Evolutionary conservation across 2,329 filamentous ascomycete species (phyloP).

Genomic region (Epichloe scottii): DNA sequence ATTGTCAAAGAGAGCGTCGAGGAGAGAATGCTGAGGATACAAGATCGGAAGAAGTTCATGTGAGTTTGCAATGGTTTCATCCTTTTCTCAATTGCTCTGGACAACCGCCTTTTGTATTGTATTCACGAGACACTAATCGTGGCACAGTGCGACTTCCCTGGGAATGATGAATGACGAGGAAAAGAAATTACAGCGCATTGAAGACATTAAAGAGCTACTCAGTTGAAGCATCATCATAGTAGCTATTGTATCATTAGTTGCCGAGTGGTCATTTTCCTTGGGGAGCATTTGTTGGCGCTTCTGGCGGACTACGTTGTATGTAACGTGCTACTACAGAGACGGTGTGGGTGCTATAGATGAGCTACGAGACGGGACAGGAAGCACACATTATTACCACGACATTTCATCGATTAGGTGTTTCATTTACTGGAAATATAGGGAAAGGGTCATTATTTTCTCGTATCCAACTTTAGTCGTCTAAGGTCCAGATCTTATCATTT

Average conservation of each 20-base stretch:
- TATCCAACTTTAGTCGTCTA: not conserved
- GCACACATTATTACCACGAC: too few species aligned
- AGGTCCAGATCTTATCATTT: not conserved
- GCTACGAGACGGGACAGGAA: not conserved
- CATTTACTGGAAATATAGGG: too few species aligned
- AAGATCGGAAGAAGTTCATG: conserved; percentile 95
- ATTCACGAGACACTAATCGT: not conserved
- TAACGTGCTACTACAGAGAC: too few species aligned
- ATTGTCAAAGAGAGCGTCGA: conserved; percentile 87
- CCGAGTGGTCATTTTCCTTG: not conserved
- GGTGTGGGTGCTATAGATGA: not conserved
- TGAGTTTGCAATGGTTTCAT: conserved; percentile 34
- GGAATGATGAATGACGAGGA: conserved; percentile 95
- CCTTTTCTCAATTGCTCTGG: not conserved
- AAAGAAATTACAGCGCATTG: conserved; percentile 77
- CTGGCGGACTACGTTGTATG: not conserved
- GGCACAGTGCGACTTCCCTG: conserved; percentile 68
- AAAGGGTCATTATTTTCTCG: not conserved
- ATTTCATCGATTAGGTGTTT: too few species aligned
- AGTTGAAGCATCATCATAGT: conserved; percentile 30
- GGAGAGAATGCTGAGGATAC: conserved; percentile 84
- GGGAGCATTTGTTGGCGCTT: not conserved
- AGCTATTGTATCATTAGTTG: not conserved
- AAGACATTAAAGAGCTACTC: conserved; percentile 86
- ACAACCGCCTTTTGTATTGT: too few species aligned